phyloP scores from a whole-genome alignment of 169 alveolate species.

The Eimeria necatrix region DNA sequence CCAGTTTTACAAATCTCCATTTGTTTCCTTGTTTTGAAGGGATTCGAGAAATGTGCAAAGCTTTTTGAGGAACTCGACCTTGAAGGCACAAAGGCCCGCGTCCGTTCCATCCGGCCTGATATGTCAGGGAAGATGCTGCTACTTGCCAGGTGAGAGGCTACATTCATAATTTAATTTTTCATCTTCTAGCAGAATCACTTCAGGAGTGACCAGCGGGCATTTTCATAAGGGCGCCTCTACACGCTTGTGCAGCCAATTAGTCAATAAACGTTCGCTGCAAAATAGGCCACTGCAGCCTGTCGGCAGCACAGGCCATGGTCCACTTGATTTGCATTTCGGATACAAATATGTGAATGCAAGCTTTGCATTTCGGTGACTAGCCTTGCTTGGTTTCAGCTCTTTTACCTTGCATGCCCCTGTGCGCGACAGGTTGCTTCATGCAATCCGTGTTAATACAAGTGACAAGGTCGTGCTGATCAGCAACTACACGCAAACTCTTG shows the following conservation, averaged over 20 bases:
- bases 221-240: background rate
- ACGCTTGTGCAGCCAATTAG: background rate
- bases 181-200: background rate
- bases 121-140: constrained; percentile 82
- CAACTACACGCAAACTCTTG: constrained; percentile 95
- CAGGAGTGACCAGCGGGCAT: background rate
- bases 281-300: too few species aligned
- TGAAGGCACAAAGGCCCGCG: constrained; percentile 78
- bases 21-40: constrained; percentile 40
- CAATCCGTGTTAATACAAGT: constrained; percentile 85
- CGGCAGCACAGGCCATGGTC: too few species aligned
- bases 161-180: background rate
- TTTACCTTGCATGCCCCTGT: too few species aligned
- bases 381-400: too few species aligned
- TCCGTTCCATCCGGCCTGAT: constrained; percentile 77
- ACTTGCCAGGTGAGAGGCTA: constrained; percentile 62
- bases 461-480: constrained; percentile 95
- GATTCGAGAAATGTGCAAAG: constrained; percentile 76
- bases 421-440: constrained; percentile 68
- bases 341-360: too few species aligned
- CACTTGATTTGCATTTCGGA: too few species aligned
- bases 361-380: too few species aligned
- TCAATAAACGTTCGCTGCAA: too few species aligned
- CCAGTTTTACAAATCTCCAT: background rate
- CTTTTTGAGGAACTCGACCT: constrained; percentile 79